phyloP scores from a whole-genome alignment of 176 grass and related monocot species.

The Stipa capillata region DNA sequence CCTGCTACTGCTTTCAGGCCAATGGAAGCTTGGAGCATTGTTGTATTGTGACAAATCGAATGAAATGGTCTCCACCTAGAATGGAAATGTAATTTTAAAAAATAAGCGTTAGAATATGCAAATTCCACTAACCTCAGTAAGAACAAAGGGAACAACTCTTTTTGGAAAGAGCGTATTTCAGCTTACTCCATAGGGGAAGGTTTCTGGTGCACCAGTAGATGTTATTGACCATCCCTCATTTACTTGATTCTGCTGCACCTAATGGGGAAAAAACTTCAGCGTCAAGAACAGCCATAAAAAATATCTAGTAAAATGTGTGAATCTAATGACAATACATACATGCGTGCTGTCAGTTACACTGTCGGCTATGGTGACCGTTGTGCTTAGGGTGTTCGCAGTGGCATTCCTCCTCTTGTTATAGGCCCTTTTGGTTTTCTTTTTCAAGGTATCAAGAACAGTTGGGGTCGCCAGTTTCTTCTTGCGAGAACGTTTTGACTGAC shows the following conservation, averaged over 20 bases:
- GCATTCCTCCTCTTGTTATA: constrained; percentile 65
- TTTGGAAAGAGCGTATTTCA: not conserved
- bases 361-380: not conserved
- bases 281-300: not conserved
- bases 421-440: constrained; percentile 68
- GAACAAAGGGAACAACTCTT: constrained; percentile 4
- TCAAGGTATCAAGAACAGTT: constrained; percentile 60
- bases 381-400: constrained; percentile 41
- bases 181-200: constrained; percentile 60
- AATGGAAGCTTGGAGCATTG: constrained; percentile 55
- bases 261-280: not conserved
- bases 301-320: not conserved
- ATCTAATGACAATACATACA: constrained; percentile 39
- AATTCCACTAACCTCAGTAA: not conserved
- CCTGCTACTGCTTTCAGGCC: constrained; percentile 66
- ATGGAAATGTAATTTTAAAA: constrained; percentile 16
- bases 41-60: constrained; percentile 80
- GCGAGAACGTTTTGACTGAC: constrained; percentile 45
- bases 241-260: constrained; percentile 49
- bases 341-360: constrained; percentile 30
- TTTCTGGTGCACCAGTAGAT: constrained; percentile 44
- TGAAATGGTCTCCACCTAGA: constrained; percentile 72
- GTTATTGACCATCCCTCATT: constrained; percentile 64
- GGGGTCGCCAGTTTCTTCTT: constrained; percentile 66
- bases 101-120: not conserved